Conservation (phyloP, 2,329 filamentous ascomycete species). For the Fonsecaea pedrosoi region DNA sequence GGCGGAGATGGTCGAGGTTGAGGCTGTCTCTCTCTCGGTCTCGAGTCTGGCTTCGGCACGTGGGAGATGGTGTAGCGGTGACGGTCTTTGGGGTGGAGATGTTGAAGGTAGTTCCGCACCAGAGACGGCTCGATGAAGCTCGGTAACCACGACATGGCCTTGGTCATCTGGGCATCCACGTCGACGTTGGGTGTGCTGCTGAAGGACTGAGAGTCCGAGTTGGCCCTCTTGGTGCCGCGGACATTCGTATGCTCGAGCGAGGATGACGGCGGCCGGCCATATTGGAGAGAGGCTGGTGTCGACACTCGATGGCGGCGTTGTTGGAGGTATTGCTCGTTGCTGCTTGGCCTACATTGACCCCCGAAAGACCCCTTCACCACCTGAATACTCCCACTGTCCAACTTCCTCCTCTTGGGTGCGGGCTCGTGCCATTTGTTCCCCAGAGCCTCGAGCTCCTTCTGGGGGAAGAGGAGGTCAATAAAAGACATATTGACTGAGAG, state of each 20-base stretch:
- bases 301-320: conserved; percentile 22
- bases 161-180: neutral
- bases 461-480: conserved; percentile 32
- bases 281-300: conserved; percentile 14
- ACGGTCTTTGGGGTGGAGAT: conserved; percentile 35
- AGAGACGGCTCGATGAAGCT: conserved; percentile 35
- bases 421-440: conserved; percentile 34
- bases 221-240: conserved; percentile 22
- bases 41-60: conserved; percentile 15
- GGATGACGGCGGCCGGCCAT: neutral
- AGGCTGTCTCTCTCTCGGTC: conserved; percentile 4
- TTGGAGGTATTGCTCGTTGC: conserved; percentile 4
- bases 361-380: neutral
- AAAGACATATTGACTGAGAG: conserved; percentile 28
- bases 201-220: conserved; percentile 19
- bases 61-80: conserved; percentile 26
- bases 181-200: neutral
- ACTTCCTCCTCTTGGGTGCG: conserved; percentile 31
- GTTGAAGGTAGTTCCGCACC: conserved; percentile 32
- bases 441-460: conserved; percentile 35
- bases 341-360: conserved; percentile 17
- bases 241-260: neutral
- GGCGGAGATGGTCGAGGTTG: neutral
- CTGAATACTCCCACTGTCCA: conserved; percentile 20
- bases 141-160: conserved; percentile 26